Base-by-base conservation (phyloP, 1,284 basidiomycete species). In the Microbotryomycetes sp. region DNA sequence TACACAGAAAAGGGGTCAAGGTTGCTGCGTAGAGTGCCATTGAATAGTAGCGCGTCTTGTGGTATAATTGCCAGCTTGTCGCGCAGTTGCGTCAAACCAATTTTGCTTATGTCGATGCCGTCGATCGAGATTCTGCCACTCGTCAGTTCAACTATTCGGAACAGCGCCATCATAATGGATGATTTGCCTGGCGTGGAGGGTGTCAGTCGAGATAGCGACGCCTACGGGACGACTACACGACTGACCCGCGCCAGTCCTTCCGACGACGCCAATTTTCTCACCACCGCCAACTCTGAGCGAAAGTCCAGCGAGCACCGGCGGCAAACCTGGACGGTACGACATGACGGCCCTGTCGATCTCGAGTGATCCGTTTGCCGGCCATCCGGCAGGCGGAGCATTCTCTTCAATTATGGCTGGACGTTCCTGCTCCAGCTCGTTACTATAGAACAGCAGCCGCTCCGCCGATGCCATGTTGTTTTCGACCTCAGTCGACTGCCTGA, bases 51-150 rank as follows among this genome's bases (percentile, higher is more conserved):
- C 24, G 79, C 82, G 60, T 87, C 85, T 73, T 86, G 85, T 0
- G 85, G 85, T 28, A 90, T 86, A 31, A 89, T 79, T 15, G 86
- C 85, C 11, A 89, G 74, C 3, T 82, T 78, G 13, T 77, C 76
- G 16, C 88, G 79, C 9, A 91, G 76, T 76, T 76, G 64, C 75
- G 79, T 60, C 71, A 81, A 71, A 0, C 81, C 81, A n/a, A 83
- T 75, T 60, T 76, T 64, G n/a, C 70, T 55, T 7, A 76, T 73
- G 72, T 89, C 80, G 24, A 81, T 61, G 0, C 83, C 86, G 71
- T 91, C 89, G 52, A 93, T 86, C 49, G 78, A 76, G 63, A 91
- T 85, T 7, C 69, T 73, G 0, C 90, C 90, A 0, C 76, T 71
- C 45, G 78, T 76, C 6, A 86, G 74, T 72, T 88, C 85, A 35